These are phyloP conservation scores for Suillus brevipes DNA, from an alignment of 768 basidiomycete species.

Conservation along the genomic window DNA sequence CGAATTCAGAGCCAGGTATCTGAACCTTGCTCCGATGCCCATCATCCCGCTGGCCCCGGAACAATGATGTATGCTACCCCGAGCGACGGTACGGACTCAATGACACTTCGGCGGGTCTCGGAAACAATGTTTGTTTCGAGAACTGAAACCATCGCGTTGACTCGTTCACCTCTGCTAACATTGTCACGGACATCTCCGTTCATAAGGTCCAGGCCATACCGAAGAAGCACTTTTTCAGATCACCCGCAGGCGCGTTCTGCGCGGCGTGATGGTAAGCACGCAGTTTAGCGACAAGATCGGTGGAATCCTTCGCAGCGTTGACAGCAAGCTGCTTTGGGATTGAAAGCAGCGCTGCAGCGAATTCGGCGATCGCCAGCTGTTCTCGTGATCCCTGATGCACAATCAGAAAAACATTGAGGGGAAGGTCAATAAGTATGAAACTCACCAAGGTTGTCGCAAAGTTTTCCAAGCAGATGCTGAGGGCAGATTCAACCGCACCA, in stretches of 20 bases:
- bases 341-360: constrained; percentile 86
- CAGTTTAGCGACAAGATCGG: constrained; percentile 94
- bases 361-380: constrained; percentile 99
- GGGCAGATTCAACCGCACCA: constrained; percentile 94
- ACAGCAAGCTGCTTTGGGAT: constrained; percentile 97
- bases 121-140: not conserved
- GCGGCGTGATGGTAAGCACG: constrained; percentile 97
- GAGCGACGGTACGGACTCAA: not conserved
- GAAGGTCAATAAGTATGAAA: constrained; percentile 12
- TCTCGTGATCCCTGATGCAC: constrained; percentile 86
- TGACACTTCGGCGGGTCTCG: not conserved
- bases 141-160: not conserved
- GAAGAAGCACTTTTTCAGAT: constrained; percentile 89
- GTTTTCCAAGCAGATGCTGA: constrained; percentile 97
- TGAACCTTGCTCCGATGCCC: not conserved
- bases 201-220: constrained; percentile 92
- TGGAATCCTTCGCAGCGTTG: constrained; percentile 98
- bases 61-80: not conserved
- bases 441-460: constrained; percentile 95
- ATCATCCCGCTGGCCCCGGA: not conserved
- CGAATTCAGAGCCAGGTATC: not conserved
- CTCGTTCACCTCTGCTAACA: constrained; percentile 39
- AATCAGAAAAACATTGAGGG: constrained; percentile 3
- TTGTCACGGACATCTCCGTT: constrained; percentile 97
- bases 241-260: constrained; percentile 86